A percentile compares a stretch with the other conserved stretches of the same genome.
phyloP scores from a whole-genome alignment of 192 early-diverging fungal genomes.

The Coemansia sp. region DNA sequence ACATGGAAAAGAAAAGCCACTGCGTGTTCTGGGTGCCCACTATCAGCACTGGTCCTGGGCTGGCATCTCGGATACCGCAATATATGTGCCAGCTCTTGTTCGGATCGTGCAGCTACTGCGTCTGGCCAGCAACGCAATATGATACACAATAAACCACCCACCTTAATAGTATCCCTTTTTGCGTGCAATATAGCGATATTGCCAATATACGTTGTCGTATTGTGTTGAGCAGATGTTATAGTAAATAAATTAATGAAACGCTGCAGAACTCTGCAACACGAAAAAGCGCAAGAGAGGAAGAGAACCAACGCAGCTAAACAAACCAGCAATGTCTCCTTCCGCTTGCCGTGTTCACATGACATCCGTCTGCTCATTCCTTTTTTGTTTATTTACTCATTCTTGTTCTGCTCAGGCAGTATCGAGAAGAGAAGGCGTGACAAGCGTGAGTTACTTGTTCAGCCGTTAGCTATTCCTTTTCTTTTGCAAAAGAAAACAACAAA shows the following conservation, averaged over 20 bases:
- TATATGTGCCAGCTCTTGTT: background rate
- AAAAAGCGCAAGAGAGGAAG: too few relatives aligned
- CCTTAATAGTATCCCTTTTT: background rate
- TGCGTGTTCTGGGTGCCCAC: too few relatives aligned
- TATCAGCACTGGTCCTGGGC: background rate
- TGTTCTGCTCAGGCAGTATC: background rate
- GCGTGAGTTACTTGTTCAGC: background rate
- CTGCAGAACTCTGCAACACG: too few relatives aligned
- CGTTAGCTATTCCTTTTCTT: background rate
- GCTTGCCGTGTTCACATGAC: background rate
- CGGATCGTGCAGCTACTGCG: constrained; percentile 4
- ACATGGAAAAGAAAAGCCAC: background rate
- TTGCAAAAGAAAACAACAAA: background rate
- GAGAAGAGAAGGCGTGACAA: background rate
- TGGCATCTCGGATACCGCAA: background rate
- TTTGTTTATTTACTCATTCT: background rate
- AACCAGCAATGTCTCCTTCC: background rate
- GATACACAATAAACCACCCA: background rate
- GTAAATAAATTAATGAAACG: too few relatives aligned
- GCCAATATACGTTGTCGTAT: too few relatives aligned
- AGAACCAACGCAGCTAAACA: too few relatives aligned
- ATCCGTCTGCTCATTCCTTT: background rate
- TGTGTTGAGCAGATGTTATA: background rate
- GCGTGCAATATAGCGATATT: too few relatives aligned
- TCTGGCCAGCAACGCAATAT: background rate